phyloP scores from a whole-genome alignment of 768 basidiomycete genomes.

The Mycena vitilis region DNA sequence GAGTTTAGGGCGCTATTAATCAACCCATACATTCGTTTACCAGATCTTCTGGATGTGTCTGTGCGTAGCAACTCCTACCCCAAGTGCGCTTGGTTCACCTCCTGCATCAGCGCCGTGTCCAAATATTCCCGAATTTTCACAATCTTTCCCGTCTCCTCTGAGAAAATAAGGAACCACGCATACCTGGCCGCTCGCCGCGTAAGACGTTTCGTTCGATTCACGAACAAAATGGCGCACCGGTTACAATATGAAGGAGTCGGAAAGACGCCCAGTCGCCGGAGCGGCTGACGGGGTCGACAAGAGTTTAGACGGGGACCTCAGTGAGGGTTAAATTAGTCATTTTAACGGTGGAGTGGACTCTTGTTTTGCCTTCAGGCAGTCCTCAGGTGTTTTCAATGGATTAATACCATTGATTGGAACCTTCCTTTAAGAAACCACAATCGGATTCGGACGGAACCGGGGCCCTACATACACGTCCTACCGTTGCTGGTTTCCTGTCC shows the following conservation, averaged over 20 bases:
- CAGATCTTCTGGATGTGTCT: too few species aligned
- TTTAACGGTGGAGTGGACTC: too few species aligned
- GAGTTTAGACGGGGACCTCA: background rate
- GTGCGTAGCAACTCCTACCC: too few species aligned
- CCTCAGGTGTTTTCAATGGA: too few species aligned
- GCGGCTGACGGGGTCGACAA: conserved; percentile 5
- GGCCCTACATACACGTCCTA: too few species aligned
- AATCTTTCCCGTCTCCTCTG: conserved; percentile 21
- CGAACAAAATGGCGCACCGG: conserved; percentile 1
- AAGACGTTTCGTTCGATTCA: background rate
- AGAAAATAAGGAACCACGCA: conserved; percentile 18
- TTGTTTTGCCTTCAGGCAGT: too few species aligned
- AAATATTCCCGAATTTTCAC: conserved; percentile 18
- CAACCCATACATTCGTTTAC: too few species aligned
- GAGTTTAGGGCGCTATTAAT: too few species aligned
- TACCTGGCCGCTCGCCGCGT: background rate
- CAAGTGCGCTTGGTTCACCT: background rate
- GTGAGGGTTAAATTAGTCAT: conserved; percentile 16
- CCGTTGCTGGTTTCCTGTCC: too few species aligned
- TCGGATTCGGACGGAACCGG: too few species aligned
- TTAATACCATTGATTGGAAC: too few species aligned
- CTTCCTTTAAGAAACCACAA: too few species aligned
- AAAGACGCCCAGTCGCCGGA: background rate
- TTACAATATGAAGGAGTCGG: conserved; percentile 7
- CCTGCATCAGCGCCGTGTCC: conserved; percentile 13